phyloP scores from a whole-genome alignment of 345 rosid genomes.

The Trapa bicornis region DNA sequence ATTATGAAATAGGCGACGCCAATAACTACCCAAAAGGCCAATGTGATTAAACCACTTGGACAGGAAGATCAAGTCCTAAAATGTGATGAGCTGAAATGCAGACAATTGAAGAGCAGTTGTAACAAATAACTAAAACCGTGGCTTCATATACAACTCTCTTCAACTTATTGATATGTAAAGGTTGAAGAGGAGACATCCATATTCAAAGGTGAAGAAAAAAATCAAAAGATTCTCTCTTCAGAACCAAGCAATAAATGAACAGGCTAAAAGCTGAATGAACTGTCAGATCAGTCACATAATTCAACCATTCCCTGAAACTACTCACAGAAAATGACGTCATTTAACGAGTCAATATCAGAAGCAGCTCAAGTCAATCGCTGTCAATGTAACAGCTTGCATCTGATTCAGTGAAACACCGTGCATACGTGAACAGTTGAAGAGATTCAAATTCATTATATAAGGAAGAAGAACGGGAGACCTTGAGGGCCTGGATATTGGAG shows the following conservation, averaged over 20 bases:
- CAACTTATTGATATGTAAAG: not conserved
- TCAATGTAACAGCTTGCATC: slow-evolving; percentile 4
- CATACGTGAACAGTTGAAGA: slow-evolving; percentile 8
- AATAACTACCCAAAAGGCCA: too few species aligned
- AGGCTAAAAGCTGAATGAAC: not conserved
- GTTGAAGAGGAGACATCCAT: not conserved
- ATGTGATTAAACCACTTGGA: too few species aligned
- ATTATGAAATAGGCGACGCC: too few species aligned
- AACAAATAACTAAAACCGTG: not conserved
- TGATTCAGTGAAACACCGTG: not conserved
- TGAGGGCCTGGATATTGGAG: slow-evolving; percentile 38
- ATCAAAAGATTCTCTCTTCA: too few species aligned
- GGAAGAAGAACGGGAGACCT: slow-evolving; percentile 20
- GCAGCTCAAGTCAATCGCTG: not conserved
- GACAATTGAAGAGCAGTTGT: too few species aligned
- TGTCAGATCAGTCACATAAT: not conserved
- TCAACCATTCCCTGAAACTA: not conserved
- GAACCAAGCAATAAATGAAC: not conserved
- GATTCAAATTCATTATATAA: not conserved
- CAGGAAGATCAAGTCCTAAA: too few species aligned
- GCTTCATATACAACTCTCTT: not conserved
- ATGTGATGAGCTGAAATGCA: too few species aligned
- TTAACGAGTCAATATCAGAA: not conserved
- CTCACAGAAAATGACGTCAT: not conserved
- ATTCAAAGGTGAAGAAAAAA: not conserved